A percentile compares a stretch with the other conserved stretches of the same genome.
These are phyloP conservation scores for Brettanomyces custersianus DNA, from an alignment of 805 yeast genomes.

Conservation along the genomic window DNA sequence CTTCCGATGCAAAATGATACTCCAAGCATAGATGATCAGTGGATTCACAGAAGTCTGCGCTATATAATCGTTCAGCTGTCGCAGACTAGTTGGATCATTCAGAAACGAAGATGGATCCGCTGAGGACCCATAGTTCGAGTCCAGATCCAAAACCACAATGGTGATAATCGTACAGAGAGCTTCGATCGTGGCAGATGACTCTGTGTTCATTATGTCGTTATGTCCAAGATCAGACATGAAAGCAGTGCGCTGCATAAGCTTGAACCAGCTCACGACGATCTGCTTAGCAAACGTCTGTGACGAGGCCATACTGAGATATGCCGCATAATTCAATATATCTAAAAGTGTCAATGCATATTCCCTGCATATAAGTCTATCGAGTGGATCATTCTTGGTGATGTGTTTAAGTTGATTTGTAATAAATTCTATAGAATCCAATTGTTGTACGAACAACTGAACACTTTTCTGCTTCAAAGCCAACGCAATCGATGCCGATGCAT, in stretches of 20 bases:
- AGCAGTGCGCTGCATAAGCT: constrained; percentile 29
- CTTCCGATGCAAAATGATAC: constrained; percentile 48
- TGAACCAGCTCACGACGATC: constrained; percentile 46
- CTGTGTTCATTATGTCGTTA: constrained; percentile 18
- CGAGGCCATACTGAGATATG: constrained; percentile 20
- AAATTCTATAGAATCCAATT: constrained; percentile 14
- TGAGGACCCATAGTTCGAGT: constrained; percentile 36
- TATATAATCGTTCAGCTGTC: constrained; percentile 11
- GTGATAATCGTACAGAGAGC: constrained; percentile 41
- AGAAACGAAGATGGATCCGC: constrained; percentile 30
- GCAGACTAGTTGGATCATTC: constrained; percentile 32
- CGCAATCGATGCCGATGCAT: constrained; percentile 26
- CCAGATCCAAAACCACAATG: constrained; percentile 47
- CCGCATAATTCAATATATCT: constrained; percentile 18
- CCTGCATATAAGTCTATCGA: constrained; percentile 9
- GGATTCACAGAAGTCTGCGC: constrained; percentile 32
- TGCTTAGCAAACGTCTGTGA: constrained; percentile 14
- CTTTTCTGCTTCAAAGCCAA: constrained; percentile 23
- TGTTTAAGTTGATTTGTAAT: constrained; percentile 6
- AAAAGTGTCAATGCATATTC: constrained; percentile 13
- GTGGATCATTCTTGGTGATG: constrained; percentile 4
- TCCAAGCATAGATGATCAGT: constrained; percentile 57
- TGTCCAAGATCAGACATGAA: constrained; percentile 10
- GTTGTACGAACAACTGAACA: constrained; percentile 23
- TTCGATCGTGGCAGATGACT: constrained; percentile 25